Evolutionary conservation across 352 stramenopile species (phyloP), one percentile per base, ranked within the genome.

Genomic region (Pythium scleroteichum): DNA sequence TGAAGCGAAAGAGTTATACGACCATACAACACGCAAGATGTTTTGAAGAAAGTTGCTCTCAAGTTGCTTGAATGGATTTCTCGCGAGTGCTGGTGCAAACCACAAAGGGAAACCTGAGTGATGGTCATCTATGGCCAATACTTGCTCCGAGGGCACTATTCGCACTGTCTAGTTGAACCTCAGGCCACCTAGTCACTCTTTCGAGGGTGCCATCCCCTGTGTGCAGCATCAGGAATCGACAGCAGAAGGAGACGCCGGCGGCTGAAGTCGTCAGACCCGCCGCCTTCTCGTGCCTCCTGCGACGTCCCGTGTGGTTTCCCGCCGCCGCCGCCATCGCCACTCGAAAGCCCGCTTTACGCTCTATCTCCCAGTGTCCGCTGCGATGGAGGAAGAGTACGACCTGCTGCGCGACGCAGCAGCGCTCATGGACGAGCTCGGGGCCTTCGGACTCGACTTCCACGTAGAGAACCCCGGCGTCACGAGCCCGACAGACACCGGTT

Each of bases 311-410:
- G 29, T 10, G 10, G 29, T 10, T 10, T 10, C 29, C 10, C 5
- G 5, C 29, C 29, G 29, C 5, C 29, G 29, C 10, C 5, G 5
- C 29, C 29, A 10, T 10, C 29, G 29, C 29, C 29, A 10, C 29
- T 35, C 29, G 29, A 35, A 10, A 10, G 29, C 10, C 5, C 39
- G 13, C 16, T 44, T 13, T 44, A 4, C 39, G 39, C 39, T 44
- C 39, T 44, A 20, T 44, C 13, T 44, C 29, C 29, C 10, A 35
- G 24, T 16, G 29, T 44, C n/a, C 1, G n/a, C 20, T 17, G 10
- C 16, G 12, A 66, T 66, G 59, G 59, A 66, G 16, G 53, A 68
- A 22, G 61, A 68, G 61, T 62, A 59, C 53, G 46, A 58, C 24
- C 53, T 68, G 45, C 53, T 68, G 45, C 47, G 51, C 29, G 61